A percentile compares a stretch with the other conserved stretches of the same genome.
Conservation (phyloP, 495 filamentous ascomycete species). For the Geoglossum glabrum region DNA sequence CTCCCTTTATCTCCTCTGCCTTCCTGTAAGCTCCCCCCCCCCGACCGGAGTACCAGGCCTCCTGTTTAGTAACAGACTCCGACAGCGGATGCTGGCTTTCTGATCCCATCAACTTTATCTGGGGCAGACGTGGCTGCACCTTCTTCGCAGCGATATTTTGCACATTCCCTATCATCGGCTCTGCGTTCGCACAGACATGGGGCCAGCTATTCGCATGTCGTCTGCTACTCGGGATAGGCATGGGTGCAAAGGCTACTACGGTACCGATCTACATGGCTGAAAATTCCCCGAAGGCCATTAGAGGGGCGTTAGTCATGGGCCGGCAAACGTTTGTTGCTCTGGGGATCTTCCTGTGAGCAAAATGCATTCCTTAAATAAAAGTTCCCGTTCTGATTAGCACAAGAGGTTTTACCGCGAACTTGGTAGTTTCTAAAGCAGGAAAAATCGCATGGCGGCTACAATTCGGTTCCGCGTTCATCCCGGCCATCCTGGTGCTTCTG, state of each 20-base stretch:
- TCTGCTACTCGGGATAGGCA: slow-evolving; percentile 6
- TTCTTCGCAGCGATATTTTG: slow-evolving; percentile 46
- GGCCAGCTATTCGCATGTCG: not conserved
- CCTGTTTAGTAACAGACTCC: not conserved
- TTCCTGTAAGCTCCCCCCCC: slow-evolving; percentile 20
- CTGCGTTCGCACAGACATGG: slow-evolving; percentile 22
- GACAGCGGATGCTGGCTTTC: slow-evolving; percentile 44
- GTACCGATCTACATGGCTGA: slow-evolving; percentile 8
- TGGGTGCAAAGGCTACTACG: not conserved
- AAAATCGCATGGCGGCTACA: slow-evolving; percentile 13
- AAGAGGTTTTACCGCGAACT: slow-evolving; percentile 12
- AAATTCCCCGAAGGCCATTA: slow-evolving; percentile 1
- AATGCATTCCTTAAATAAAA: too few relatives aligned
- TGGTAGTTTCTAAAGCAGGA: slow-evolving; percentile 4
- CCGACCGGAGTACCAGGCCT: too few relatives aligned
- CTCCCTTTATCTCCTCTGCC: slow-evolving; percentile 22
- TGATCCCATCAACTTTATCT: slow-evolving; percentile 43
- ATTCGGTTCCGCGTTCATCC: slow-evolving; percentile 9
- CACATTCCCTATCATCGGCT: slow-evolving; percentile 39
- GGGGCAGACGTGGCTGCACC: slow-evolving; percentile 49
- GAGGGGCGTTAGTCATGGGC: slow-evolving; percentile 6
- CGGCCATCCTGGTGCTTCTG: slow-evolving; percentile 10
- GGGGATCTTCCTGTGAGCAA: slow-evolving; percentile 11
- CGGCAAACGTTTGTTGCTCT: slow-evolving; percentile 7
- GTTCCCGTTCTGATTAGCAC: too few relatives aligned